Conservation (phyloP, 257 asterid genomes). For the Nicotiana knightiana region DNA sequence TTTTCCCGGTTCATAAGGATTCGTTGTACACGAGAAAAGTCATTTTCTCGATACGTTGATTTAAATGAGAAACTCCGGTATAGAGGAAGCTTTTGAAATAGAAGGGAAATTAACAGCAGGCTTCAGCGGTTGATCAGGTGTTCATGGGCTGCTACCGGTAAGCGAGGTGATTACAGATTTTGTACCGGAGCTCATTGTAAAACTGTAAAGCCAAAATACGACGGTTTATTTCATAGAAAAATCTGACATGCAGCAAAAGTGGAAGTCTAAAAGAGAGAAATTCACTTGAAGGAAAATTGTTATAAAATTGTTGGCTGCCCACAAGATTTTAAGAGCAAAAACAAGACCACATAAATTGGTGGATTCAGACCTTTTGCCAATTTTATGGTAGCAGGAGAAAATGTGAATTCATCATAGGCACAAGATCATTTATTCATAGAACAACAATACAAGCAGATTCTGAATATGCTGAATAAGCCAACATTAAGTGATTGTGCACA, state of each 20-base stretch:
- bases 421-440: too few species aligned
- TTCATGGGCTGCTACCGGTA: background rate
- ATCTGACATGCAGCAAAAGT: background rate
- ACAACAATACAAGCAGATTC: too few species aligned
- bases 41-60: constrained; percentile 14
- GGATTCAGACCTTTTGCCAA: too few species aligned
- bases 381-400: too few species aligned
- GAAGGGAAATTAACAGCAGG: background rate
- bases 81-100: constrained; percentile 1
- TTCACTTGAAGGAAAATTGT: background rate
- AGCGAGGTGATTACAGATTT: background rate
- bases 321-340: too few species aligned
- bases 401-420: too few species aligned
- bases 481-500: too few species aligned
- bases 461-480: too few species aligned
- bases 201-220: background rate
- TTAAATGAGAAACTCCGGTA: constrained; percentile 13
- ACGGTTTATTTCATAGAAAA: background rate
- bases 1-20: constrained; percentile 20
- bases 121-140: background rate
- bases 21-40: constrained; percentile 16
- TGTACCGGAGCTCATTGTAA: background rate
- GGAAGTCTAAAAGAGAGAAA: too few species aligned
- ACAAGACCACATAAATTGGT: too few species aligned
- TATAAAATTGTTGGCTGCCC: too few species aligned